Conservation (phyloP, 441 rosid genomes). For the Arabidopsis hybrid region DNA sequence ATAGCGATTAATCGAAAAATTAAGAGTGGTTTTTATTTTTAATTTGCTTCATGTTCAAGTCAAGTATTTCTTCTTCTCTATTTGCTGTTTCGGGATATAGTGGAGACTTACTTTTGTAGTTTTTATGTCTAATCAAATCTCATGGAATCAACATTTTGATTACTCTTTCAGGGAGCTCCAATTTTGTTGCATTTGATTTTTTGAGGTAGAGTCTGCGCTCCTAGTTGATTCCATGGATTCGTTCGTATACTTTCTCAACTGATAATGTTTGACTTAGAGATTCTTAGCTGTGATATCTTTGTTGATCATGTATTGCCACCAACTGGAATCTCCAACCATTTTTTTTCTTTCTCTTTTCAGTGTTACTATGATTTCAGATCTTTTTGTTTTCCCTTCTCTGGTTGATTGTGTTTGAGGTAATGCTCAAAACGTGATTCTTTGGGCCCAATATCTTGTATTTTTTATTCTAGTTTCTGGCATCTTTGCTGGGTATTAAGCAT, state of each 20-base stretch:
- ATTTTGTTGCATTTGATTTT: not conserved
- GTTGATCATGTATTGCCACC: not conserved
- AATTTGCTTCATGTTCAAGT: constrained; percentile 40
- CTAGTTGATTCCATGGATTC: not conserved
- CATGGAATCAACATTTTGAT: not conserved
- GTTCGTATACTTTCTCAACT: not conserved
- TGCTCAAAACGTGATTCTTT: not conserved
- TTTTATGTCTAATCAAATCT: not conserved
- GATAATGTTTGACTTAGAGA: not conserved
- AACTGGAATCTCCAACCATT: not conserved
- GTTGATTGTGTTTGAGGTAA: not conserved
- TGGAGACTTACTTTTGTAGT: not conserved
- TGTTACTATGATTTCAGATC: not conserved
- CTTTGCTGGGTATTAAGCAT: not conserved
- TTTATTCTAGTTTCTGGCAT: not conserved
- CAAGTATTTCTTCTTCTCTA: constrained; percentile 29
- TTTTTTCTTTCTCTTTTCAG: not conserved
- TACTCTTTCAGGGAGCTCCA: not conserved
- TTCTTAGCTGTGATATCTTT: not conserved
- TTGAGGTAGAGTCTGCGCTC: not conserved
- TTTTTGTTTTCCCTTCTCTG: not conserved
- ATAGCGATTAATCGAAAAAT: not conserved
- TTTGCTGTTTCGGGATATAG: not conserved
- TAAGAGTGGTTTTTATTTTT: not conserved
- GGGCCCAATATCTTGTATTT: not conserved